phyloP scores from a whole-genome alignment of 2,329 filamentous ascomycete genomes.

The Ophiosphaerella korrae region DNA sequence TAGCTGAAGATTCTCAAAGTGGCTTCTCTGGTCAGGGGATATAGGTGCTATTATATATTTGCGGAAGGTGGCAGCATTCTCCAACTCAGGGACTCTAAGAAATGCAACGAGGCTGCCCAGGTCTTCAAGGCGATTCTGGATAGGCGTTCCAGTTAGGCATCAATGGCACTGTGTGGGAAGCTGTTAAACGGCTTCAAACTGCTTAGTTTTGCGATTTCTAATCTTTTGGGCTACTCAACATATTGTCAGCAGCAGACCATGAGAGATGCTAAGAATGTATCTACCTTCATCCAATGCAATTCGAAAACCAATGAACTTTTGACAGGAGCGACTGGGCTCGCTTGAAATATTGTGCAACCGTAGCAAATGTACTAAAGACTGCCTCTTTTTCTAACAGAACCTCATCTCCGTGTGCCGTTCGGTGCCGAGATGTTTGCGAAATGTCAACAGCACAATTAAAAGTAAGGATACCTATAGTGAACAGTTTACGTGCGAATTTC shows the following conservation, averaged over 20 bases:
- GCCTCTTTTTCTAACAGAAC: conserved; percentile 4
- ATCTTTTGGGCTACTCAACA: too few relatives aligned
- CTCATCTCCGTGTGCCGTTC: neutral
- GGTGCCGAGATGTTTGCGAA: conserved; percentile 5
- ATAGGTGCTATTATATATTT: neutral
- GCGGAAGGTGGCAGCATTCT: neutral
- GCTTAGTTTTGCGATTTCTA: conserved; percentile 3
- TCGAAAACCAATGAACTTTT: conserved; percentile 19
- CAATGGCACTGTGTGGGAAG: conserved; percentile 9
- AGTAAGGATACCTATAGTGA: too few relatives aligned
- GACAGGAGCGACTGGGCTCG: neutral
- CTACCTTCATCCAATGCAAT: conserved; percentile 24
- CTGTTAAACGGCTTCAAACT: conserved; percentile 7
- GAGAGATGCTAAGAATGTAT: neutral
- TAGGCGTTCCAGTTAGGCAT: conserved; percentile 20
- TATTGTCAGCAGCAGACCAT: neutral
- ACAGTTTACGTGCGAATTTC: too few relatives aligned
- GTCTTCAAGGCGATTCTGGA: conserved; percentile 46
- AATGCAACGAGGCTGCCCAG: conserved; percentile 39
- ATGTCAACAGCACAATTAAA: too few relatives aligned
- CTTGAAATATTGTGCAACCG: conserved; percentile 2
- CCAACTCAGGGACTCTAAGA: conserved; percentile 6
- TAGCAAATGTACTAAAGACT: conserved; percentile 24
- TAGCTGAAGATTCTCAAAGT: conserved; percentile 5
- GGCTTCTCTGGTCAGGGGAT: neutral